Percentiles rank a stretch among this genome's conserved stretches.
phyloP scores from a whole-genome alignment of 1,139 yeast genomes.

The Barnettozyma hawaiiensis region DNA sequence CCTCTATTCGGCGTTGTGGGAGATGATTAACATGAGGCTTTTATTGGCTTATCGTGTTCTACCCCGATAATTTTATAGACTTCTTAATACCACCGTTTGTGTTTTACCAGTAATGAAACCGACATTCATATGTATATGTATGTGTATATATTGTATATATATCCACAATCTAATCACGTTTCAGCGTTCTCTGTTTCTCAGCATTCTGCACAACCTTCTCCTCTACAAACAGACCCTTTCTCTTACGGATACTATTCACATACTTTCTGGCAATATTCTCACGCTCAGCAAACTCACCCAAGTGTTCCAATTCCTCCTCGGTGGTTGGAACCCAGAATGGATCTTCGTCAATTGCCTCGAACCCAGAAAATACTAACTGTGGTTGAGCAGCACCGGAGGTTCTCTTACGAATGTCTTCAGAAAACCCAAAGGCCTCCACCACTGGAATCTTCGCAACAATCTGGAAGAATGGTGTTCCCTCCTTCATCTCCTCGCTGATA shows the following conservation, averaged over 20 bases:
- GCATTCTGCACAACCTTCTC: constrained; percentile 88
- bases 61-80: not conserved
- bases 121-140: no score
- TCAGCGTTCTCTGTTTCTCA: constrained; percentile 85
- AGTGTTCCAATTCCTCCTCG: constrained; percentile 88
- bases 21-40: not conserved
- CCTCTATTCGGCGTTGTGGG: not conserved
- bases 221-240: constrained; percentile 87
- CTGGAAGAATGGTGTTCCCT: constrained; percentile 94
- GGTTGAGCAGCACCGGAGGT: constrained; percentile 98
- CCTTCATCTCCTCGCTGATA: constrained; percentile 90
- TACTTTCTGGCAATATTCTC: constrained; percentile 86
- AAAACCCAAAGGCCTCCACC: constrained; percentile 93
- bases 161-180: constrained; percentile 34
- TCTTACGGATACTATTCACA: constrained; percentile 73
- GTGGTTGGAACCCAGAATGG: constrained; percentile 99
- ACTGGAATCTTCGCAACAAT: constrained; percentile 86
- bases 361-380: constrained; percentile 87
- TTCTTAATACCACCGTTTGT: not conserved
- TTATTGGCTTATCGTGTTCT: not conserved
- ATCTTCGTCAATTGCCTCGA: constrained; percentile 78
- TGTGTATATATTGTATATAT: not conserved
- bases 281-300: constrained; percentile 89
- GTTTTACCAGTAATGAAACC: no score
- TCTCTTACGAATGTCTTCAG: constrained; percentile 87